Evolutionary conservation across 257 asterid species (phyloP).

Genomic region (Catharanthus roseus): DNA sequence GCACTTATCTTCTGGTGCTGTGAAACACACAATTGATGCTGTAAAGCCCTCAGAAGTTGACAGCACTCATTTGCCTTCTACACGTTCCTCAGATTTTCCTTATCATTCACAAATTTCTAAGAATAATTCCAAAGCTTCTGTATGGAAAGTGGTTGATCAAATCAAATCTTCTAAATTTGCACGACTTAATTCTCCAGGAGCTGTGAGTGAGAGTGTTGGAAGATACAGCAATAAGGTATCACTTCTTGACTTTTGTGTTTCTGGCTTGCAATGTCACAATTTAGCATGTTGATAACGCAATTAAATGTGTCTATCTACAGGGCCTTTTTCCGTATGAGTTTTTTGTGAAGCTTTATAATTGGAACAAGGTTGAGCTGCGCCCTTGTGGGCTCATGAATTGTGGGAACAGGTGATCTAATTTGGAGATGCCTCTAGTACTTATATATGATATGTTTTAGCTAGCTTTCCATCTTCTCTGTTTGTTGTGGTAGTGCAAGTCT

Average conservation of each 20-base stretch:
- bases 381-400: constrained; percentile 75
- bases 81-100: constrained; percentile 26
- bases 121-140: constrained; percentile 20
- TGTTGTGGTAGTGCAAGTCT: not conserved
- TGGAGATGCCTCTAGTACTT: constrained; percentile 12
- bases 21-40: constrained; percentile 28
- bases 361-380: constrained; percentile 53
- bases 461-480: not conserved
- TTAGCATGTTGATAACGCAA: not conserved
- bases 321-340: constrained; percentile 61
- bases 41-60: constrained; percentile 28
- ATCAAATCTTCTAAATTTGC: constrained; percentile 33
- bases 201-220: constrained; percentile 30
- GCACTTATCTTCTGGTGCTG: constrained; percentile 26
- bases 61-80: constrained; percentile 15
- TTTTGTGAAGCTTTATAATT: constrained; percentile 71
- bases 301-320: constrained; percentile 37
- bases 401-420: constrained; percentile 69
- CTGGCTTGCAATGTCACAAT: not conserved
- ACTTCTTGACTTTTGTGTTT: not conserved
- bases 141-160: constrained; percentile 44
- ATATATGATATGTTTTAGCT: not conserved
- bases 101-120: constrained; percentile 21
- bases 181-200: constrained; percentile 29
- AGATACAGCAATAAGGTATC: constrained; percentile 37